Conservation (phyloP, 768 basidiomycete genomes). For the Candolleomyces aberdarensis region DNA sequence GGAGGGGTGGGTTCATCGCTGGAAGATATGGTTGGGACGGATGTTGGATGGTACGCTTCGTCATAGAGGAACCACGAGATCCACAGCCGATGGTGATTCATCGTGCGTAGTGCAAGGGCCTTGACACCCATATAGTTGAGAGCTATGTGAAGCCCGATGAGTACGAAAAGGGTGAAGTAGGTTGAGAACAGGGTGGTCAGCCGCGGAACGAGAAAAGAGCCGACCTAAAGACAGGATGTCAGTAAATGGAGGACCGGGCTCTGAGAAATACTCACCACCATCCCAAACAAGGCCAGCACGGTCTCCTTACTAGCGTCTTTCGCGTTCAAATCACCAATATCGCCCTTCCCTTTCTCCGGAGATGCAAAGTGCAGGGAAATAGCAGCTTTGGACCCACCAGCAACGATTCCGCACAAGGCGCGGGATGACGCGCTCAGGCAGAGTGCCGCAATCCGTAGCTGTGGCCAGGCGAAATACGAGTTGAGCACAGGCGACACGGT, state of each 20-base stretch:
- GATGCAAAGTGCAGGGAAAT: conserved; percentile 65
- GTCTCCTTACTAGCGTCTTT: conserved; percentile 76
- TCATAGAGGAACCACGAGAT: conserved; percentile 48
- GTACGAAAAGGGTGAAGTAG: conserved; percentile 46
- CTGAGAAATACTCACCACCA: conserved; percentile 45
- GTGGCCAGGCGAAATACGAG: conserved; percentile 30
- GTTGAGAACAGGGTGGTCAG: conserved; percentile 46
- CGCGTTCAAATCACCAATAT: conserved; percentile 68
- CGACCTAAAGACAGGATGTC: conserved; percentile 39
- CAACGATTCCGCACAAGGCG: conserved; percentile 60
- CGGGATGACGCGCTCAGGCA: conserved; percentile 59
- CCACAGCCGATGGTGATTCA: conserved; percentile 57
- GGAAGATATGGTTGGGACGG: no score
- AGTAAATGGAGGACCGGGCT: not conserved
- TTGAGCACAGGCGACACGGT: conserved; percentile 55
- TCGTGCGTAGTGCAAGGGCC: conserved; percentile 50
- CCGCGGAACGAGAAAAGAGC: conserved; percentile 56
- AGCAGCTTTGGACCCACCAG: conserved; percentile 68
- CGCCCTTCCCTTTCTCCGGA: conserved; percentile 47
- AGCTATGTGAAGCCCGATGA: conserved; percentile 51
- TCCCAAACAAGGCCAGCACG: conserved; percentile 60
- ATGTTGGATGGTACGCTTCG: no score
- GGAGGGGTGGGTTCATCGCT: no score
- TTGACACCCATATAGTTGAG: conserved; percentile 62
- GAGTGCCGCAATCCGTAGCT: conserved; percentile 44